phyloP scores from a whole-genome alignment of 805 yeast species.

The Metschnikowia vanudenii region DNA sequence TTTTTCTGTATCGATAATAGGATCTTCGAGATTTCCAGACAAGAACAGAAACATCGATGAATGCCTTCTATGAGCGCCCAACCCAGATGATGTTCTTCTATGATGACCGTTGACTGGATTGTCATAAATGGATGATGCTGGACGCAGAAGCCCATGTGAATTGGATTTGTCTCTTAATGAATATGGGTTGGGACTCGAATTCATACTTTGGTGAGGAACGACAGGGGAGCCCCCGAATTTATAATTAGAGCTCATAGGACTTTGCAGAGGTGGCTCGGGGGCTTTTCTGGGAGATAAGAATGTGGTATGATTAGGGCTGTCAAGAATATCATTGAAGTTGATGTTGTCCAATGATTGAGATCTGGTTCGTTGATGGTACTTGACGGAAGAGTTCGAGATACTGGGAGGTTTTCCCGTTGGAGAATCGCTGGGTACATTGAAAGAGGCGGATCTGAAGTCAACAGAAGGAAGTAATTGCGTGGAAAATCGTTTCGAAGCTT shows the following conservation, averaged over 20 bases:
- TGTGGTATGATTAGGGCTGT: slow-evolving; percentile 19
- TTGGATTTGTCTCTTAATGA: slow-evolving; percentile 24
- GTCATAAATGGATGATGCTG: slow-evolving; percentile 53
- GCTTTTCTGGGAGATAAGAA: slow-evolving; percentile 72
- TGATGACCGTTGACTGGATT: slow-evolving; percentile 32
- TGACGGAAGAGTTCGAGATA: slow-evolving; percentile 6
- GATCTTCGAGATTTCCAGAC: slow-evolving; percentile 30
- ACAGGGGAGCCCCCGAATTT: slow-evolving; percentile 32
- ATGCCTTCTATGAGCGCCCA: slow-evolving; percentile 51
- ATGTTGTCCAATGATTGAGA: slow-evolving; percentile 51
- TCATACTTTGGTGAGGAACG: background rate
- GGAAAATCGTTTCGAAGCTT: slow-evolving; percentile 15
- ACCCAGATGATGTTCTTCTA: slow-evolving; percentile 30
- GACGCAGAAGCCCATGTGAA: slow-evolving; percentile 29
- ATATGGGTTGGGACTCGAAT: slow-evolving; percentile 18
- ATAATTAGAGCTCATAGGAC: slow-evolving; percentile 28
- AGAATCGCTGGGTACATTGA: background rate
- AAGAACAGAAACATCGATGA: slow-evolving; percentile 59
- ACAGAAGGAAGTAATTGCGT: slow-evolving; percentile 45
- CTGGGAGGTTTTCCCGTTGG: background rate
- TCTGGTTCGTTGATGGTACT: slow-evolving; percentile 44
- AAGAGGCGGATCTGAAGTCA: slow-evolving; percentile 13
- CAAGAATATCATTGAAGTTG: slow-evolving; percentile 1
- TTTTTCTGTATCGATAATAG: slow-evolving; percentile 7
- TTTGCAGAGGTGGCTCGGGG: slow-evolving; percentile 59